phyloP scores from a whole-genome alignment of 306 rosid species.

The Myrica gale region DNA sequence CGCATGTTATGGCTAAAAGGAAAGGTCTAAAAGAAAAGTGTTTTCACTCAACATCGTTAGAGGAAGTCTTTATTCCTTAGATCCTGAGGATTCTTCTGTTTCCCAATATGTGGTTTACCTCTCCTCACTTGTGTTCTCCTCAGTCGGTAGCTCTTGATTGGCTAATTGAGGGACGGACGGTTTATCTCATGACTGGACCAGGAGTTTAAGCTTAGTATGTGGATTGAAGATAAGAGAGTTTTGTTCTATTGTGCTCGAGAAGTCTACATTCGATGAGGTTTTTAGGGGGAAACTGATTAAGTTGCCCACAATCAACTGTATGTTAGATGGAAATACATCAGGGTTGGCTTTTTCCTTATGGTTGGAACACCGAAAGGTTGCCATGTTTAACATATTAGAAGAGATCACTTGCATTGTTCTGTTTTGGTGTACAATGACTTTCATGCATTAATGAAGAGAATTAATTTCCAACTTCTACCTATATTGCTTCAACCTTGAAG shows the following conservation, averaged over 20 bases:
- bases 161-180: not conserved
- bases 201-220: not conserved
- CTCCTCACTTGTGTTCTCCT: not conserved
- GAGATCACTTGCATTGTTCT: not conserved
- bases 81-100: not conserved
- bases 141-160: not conserved
- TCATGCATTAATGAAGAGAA: not conserved
- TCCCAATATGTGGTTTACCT: not conserved
- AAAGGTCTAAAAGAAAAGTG: not conserved
- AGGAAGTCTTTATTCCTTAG: not conserved
- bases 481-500: not conserved
- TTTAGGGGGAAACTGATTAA: not conserved
- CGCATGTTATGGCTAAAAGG: not conserved
- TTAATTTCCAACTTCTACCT: not conserved
- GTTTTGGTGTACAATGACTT: not conserved
- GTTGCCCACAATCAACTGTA: not conserved
- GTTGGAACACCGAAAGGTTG: not conserved
- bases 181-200: not conserved
- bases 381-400: not conserved
- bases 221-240: not conserved
- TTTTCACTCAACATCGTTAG: not conserved
- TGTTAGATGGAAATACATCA: not conserved
- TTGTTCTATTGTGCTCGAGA: not conserved
- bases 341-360: not conserved
- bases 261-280: too few relatives aligned